Conservation (phyloP, 2,329 filamentous ascomycete species). For the Colletotrichum chrysophilum region DNA sequence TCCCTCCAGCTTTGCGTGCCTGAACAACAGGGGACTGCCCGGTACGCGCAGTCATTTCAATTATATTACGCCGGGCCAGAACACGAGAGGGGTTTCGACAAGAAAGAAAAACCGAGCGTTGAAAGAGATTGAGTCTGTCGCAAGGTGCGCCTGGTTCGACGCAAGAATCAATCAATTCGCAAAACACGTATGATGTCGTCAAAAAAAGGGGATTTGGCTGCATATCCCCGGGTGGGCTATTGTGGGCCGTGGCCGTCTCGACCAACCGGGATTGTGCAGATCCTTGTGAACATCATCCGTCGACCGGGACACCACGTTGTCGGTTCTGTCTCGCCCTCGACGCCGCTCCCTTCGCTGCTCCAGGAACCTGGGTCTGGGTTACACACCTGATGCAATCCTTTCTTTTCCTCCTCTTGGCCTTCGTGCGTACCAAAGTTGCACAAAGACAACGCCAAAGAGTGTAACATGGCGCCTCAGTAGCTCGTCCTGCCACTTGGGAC, state of each 20-base stretch:
- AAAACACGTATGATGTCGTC: constrained; percentile 5
- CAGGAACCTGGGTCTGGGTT: not conserved
- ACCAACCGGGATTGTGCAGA: constrained; percentile 5
- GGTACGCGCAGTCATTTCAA: not conserved
- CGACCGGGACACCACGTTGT: constrained; percentile 15
- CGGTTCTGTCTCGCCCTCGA: constrained; percentile 1
- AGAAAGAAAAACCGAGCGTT: not conserved
- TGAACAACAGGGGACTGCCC: not conserved
- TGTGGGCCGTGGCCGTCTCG: not conserved
- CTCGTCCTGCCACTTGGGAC: not conserved
- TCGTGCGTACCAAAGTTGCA: not conserved
- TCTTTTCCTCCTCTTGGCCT: not conserved
- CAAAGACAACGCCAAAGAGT: not conserved
- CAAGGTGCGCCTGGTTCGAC: not conserved
- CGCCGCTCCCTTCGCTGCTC: not conserved
- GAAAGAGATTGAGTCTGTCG: not conserved
- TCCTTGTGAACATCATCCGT: constrained; percentile 21
- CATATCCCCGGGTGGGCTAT: not conserved
- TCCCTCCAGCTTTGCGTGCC: not conserved
- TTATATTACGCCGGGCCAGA: not conserved
- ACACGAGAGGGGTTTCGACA: not conserved
- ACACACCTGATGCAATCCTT: not conserved
- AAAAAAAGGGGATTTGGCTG: constrained; percentile 8
- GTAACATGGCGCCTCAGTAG: not conserved
- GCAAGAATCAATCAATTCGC: not conserved